phyloP scores from a whole-genome alignment of 139 green algal species.

The Micractinium sp. region DNA sequence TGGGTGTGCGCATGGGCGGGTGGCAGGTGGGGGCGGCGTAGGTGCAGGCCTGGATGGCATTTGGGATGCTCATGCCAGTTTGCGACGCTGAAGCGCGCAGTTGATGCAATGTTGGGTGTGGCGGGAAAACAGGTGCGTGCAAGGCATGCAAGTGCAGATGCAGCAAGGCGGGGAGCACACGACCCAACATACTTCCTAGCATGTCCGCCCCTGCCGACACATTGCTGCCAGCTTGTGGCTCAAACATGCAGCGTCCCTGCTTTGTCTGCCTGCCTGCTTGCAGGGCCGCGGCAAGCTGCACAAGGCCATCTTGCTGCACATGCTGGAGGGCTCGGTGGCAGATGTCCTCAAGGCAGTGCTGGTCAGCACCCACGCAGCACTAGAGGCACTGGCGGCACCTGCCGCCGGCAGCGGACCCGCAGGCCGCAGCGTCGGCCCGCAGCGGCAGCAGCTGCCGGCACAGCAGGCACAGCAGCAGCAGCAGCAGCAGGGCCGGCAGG shows the following conservation, averaged over 20 bases:
- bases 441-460: not conserved
- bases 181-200: not conserved
- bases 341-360: constrained; percentile 22
- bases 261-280: not conserved
- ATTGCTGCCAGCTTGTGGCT: not conserved
- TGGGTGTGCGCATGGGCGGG: not conserved
- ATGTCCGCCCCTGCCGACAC: not conserved
- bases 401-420: not conserved
- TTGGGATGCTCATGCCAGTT: not conserved
- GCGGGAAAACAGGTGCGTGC: too few species aligned
- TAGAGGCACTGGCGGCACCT: not conserved
- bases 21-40: not conserved
- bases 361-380: not conserved
- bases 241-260: not conserved
- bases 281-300: constrained; percentile 29
- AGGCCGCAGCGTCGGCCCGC: too few species aligned
- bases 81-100: not conserved
- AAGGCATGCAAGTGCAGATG: too few species aligned
- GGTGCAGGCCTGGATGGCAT: not conserved
- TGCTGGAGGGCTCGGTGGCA: constrained; percentile 14
- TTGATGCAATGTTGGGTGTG: not conserved
- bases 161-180: too few species aligned
- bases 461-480: not conserved
- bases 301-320: constrained; percentile 30
- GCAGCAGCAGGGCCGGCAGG: not conserved